These are phyloP conservation scores for Oryza glaberrima DNA, from an alignment of 176 grass and related monocot species.

Conservation along the genomic window DNA sequence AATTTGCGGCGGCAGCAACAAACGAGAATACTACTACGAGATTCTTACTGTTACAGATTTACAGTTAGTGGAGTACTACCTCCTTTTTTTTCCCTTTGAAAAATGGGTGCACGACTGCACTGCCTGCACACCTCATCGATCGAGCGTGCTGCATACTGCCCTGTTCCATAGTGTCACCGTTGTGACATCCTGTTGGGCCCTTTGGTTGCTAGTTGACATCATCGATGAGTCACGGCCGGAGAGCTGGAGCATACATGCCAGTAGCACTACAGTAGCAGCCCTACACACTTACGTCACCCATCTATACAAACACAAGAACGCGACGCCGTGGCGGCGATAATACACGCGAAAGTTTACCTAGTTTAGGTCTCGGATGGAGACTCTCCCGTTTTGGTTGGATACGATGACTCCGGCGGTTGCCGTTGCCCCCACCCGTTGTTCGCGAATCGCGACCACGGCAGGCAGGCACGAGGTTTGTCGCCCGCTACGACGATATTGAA, in stretches of 20 bases:
- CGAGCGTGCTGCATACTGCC: background rate
- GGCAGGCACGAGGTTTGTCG: background rate
- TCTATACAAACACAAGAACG: background rate
- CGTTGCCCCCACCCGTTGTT: background rate
- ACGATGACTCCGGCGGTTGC: background rate
- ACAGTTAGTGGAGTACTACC: too few species aligned
- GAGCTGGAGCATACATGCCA: background rate
- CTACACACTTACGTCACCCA: background rate
- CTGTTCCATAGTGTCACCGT: background rate
- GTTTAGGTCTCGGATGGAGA: background rate
- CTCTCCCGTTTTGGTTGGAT: background rate
- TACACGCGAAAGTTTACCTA: background rate
- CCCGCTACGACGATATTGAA: background rate
- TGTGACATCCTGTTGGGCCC: background rate
- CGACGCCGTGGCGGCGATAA: background rate
- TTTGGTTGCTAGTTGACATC: background rate
- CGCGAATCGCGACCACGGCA: background rate
- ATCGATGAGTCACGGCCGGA: background rate
- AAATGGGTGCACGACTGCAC: background rate
- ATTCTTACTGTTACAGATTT: too few species aligned
- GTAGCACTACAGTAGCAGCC: too few species aligned
- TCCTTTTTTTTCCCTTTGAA: background rate
- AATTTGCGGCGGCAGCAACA: background rate
- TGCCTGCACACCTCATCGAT: background rate
- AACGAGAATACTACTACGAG: background rate